Evolutionary conservation across 2,329 filamentous ascomycete species (phyloP), one percentile per base, ranked within the genome.

Genomic region (Fusarium marasasianum): DNA sequence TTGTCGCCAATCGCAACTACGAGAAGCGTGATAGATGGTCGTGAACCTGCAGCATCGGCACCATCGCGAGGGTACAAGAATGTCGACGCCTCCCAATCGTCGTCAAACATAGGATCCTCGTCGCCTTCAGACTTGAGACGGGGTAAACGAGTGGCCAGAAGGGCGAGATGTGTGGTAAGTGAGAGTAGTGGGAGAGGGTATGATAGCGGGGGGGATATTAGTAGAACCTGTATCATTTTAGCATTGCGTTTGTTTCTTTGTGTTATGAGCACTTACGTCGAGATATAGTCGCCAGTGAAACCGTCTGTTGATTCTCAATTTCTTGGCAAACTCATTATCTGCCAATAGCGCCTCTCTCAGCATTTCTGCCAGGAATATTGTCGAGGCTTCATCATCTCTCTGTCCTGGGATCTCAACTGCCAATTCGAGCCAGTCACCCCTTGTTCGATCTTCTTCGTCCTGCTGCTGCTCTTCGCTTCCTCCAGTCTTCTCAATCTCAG

Each of bases 271-370:
- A 87, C 93, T 80, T 82, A 98, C 95, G 84, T 99, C 96, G 72
- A 99, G 89, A 83, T 96, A 98, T 65, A 99, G 83, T 84, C 95
- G 94, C 96, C 96, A 99, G 86, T 98, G 96, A 87, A 96, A 99
- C 50, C 95, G 89, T 67, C 87, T 85, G 84, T 98, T 98, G 81
- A 99, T 98, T 83, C 91, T 93, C 79, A 99, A 83, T 79, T 92
- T 90, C 81, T 90, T 91, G 73, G 88, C 88, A 81, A 94, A 89
- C 79, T 88, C 87, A 26, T 91, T 92, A 82, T 91, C 92, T 38
- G 91, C 91, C 68, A 96, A 87, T 83, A 99, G 82, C 63, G 94
- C 94, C 87, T 99, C 96, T 63, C 90, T 91, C 82, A 98, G 87
- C 93, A 98, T 96, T 76, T 94, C 92, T 3, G 91, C 91, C 80